Evolutionary conservation across 1,284 basidiomycete genomes (phyloP).

Genomic region (Rhodotorula glutinis): DNA sequence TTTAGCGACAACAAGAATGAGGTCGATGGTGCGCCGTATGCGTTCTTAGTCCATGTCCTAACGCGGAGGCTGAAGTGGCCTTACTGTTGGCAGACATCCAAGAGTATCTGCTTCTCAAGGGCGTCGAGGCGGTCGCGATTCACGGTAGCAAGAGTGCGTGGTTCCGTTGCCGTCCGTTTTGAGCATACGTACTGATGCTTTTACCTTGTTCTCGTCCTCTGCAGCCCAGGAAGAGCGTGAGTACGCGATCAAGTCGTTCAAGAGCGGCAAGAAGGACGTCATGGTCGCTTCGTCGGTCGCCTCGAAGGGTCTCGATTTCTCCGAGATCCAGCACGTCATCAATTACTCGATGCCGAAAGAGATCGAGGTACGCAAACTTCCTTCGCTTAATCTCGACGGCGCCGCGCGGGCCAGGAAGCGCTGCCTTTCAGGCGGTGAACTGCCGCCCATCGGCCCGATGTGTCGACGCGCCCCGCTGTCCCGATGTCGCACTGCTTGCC

Average conservation of each 20-base stretch:
- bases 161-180: not conserved
- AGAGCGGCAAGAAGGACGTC: slow-evolving; percentile 92
- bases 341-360: slow-evolving; percentile 99
- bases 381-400: not conserved
- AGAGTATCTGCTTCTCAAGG: slow-evolving; percentile 93
- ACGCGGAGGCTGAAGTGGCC: not conserved
- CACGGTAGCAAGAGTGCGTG: slow-evolving; percentile 89
- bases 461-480: too few relatives aligned
- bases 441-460: too few relatives aligned
- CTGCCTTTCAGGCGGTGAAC: too few relatives aligned
- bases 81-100: slow-evolving; percentile 71
- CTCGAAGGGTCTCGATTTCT: slow-evolving; percentile 96
- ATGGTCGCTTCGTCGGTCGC: slow-evolving; percentile 99
- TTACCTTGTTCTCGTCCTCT: not conserved
- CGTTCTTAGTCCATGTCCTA: not conserved
- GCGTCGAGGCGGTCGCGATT: slow-evolving; percentile 96
- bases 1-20: slow-evolving; percentile 99
- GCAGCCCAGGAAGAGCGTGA: slow-evolving; percentile 96
- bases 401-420: too few relatives aligned
- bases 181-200: not conserved
- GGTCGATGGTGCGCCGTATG: slow-evolving; percentile 71
- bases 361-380: slow-evolving; percentile 57
- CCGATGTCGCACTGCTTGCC: too few relatives aligned
- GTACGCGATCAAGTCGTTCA: slow-evolving; percentile 97
- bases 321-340: slow-evolving; percentile 95